Conservation (phyloP, 1,284 basidiomycete genomes). For the Neolentinus lepideus region DNA sequence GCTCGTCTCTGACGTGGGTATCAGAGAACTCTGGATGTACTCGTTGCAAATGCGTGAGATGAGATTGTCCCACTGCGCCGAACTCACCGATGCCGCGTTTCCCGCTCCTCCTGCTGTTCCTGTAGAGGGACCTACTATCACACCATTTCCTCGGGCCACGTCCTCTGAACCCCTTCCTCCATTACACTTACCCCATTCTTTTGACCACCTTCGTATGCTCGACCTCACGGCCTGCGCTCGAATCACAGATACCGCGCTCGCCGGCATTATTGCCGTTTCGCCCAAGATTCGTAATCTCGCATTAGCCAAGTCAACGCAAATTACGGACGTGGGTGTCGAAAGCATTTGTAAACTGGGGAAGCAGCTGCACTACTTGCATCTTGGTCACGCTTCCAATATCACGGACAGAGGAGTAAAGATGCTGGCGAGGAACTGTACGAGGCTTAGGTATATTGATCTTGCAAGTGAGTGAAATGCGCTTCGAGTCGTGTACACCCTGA, state of each 20-base stretch:
- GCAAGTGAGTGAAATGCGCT: constrained; percentile 65
- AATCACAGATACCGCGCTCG: constrained; percentile 85
- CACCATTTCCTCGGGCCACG: not conserved
- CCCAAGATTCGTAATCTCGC: constrained; percentile 91
- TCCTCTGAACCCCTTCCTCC: constrained; percentile 41
- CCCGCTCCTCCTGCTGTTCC: constrained; percentile 50
- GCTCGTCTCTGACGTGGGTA: constrained; percentile 69
- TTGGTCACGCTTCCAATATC: constrained; percentile 87
- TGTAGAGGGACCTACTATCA: constrained; percentile 24
- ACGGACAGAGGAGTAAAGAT: constrained; percentile 86
- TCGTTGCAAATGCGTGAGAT: constrained; percentile 87
- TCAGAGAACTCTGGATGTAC: constrained; percentile 82
- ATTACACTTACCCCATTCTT: constrained; percentile 41
- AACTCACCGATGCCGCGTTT: constrained; percentile 83
- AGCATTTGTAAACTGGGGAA: constrained; percentile 86
- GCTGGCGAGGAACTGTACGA: constrained; percentile 82
- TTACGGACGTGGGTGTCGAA: constrained; percentile 86
- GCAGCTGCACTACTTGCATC: constrained; percentile 91
- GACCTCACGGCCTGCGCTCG: constrained; percentile 83
- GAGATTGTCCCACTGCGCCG: constrained; percentile 73
- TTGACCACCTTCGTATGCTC: constrained; percentile 83
- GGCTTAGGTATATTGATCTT: constrained; percentile 95
- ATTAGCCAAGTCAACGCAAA: constrained; percentile 81
- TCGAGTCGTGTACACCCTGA: not conserved
- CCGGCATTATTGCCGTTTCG: constrained; percentile 83